These are phyloP conservation scores for Cyclotella baltica DNA, from an alignment of 108 stramenopile genomes.

Conservation along the genomic window DNA sequence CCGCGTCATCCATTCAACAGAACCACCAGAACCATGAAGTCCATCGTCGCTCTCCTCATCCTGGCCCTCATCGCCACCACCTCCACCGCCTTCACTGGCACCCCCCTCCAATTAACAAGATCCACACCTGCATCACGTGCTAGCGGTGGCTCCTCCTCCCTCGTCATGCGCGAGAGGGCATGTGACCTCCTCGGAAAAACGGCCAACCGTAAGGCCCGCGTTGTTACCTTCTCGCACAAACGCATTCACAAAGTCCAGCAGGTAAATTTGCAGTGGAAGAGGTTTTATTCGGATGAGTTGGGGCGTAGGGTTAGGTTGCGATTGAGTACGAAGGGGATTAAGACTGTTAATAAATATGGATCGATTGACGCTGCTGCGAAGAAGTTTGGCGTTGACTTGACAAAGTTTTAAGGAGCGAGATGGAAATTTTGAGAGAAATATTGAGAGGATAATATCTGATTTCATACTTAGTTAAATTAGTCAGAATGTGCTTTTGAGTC, in stretches of 20 bases:
- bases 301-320: constrained; percentile 85
- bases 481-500: too few relatives aligned
- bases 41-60: constrained; percentile 61
- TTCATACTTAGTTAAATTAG: too few relatives aligned
- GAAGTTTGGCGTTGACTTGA: constrained; percentile 91
- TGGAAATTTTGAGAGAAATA: too few relatives aligned
- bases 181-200: constrained; percentile 93
- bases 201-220: constrained; percentile 94
- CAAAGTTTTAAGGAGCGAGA: constrained; percentile 75
- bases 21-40: constrained; percentile 52
- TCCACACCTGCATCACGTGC: constrained; percentile 19
- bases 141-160: constrained; percentile 33
- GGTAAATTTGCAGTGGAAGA: constrained; percentile 92
- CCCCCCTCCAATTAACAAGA: constrained; percentile 42
- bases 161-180: constrained; percentile 87
- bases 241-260: constrained; percentile 94
- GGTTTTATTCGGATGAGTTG: constrained; percentile 87
- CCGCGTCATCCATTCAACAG: background rate
- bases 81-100: constrained; percentile 73
- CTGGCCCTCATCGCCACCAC: constrained; percentile 58
- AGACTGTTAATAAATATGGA: constrained; percentile 96
- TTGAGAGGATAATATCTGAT: too few relatives aligned
- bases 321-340: constrained; percentile 94
- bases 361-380: constrained; percentile 91
- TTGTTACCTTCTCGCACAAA: constrained; percentile 94